Evolutionary conservation across 257 asterid genomes (phyloP), one percentile per base, ranked within the genome.

Genomic region (Datura wrightii): DNA sequence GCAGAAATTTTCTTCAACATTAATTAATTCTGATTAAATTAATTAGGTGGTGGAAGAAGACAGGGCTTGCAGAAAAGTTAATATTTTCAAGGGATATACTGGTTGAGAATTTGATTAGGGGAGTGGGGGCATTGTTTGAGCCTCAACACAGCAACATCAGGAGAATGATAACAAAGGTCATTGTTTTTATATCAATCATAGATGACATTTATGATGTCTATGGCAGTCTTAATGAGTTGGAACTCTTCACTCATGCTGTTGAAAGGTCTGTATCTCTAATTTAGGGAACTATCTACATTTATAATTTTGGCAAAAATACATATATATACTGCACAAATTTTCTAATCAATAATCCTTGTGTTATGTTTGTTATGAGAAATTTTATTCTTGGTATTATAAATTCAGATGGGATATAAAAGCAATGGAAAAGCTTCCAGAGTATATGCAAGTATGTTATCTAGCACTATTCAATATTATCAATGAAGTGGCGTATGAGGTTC

Each of bases 21-120:
- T 24, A 24, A 24, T 24, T 24, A 24, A 24, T 24, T 24, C 31
- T 24, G 31, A 24, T 24, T 0, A 24, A 24, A 24, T 24, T 24
- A 24, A 24, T 24, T 24, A 91, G 94, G 63, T 92, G 93, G 94
- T 90, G 94, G 93, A 80, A 71, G 50, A 24, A 39, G 42, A 39
- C 42, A 39, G 0, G 85, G 4, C 54, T 92, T 0, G 90, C 89
- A 3, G 89, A 92, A 19, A 88, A 86, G 54, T 42, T 90, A 52
- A 83, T 89, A 41, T 91, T 92, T 87, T 92, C 87, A 3, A 86
- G 95, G 82, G 92, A 92, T 82, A 92, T 90, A 1, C 3, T 92
- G 14, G 89, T 91, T 79, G 94, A 90, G 80, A 62, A 80, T 84
- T 89, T 85, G 80, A 79, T 89, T 5, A 88, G 91, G 90, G 59